Conservation (phyloP, 306 rosid genomes). For the Herpetospermum pedunculosum region DNA sequence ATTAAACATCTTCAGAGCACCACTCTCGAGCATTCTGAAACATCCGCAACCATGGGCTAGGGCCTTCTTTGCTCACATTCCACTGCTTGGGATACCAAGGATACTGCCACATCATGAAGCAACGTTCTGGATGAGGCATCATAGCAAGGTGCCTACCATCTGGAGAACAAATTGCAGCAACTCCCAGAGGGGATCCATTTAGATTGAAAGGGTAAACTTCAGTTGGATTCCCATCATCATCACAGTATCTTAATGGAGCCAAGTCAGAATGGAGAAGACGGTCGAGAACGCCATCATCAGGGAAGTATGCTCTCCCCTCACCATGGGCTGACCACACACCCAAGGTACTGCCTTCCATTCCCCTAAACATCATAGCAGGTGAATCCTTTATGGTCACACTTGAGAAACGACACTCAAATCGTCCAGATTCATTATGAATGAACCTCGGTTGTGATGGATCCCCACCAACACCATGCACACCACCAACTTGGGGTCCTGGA, state of each 20-base stretch:
- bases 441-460: conserved; percentile 84
- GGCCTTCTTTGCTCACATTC: conserved; percentile 69
- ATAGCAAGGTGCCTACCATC: conserved; percentile 85
- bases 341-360: conserved; percentile 71
- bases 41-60: conserved; percentile 89
- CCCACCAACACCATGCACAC: conserved; percentile 70
- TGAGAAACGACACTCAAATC: conserved; percentile 87
- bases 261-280: conserved; percentile 44
- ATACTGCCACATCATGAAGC: conserved; percentile 92
- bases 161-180: conserved; percentile 78
- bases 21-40: conserved; percentile 53
- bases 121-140: conserved; percentile 98
- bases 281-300: conserved; percentile 51
- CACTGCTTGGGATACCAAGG: conserved; percentile 88
- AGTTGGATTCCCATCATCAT: conserved; percentile 67
- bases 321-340: conserved; percentile 91
- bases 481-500: conserved; percentile 85
- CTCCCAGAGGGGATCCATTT: conserved; percentile 86
- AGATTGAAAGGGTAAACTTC: conserved; percentile 70
- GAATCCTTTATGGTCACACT: conserved; percentile 69
- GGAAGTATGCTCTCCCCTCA: conserved; percentile 81
- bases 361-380: conserved; percentile 69
- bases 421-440: conserved; percentile 81
- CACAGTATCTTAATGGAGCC: conserved; percentile 74
- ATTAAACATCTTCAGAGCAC: conserved; percentile 22